These are phyloP conservation scores for Saturnispora mendoncae DNA, from an alignment of 805 yeast genomes.

Conservation along the genomic window DNA sequence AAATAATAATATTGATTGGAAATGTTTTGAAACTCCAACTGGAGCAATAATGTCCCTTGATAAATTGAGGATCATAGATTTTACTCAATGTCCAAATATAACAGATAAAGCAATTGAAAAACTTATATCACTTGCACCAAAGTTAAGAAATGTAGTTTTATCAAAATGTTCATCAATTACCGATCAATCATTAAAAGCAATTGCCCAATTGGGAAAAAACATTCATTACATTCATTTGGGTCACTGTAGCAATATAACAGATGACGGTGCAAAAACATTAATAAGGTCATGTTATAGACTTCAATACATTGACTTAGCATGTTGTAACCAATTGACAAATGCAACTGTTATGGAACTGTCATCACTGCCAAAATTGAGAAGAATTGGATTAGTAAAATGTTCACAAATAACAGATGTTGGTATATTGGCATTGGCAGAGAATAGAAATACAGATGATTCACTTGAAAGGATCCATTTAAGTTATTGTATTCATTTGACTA, in stretches of 20 bases:
- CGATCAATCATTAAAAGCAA: conserved; percentile 64
- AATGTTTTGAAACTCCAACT: conserved; percentile 38
- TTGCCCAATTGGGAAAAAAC: conserved; percentile 67
- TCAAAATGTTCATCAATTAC: conserved; percentile 86
- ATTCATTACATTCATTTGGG: conserved; percentile 89
- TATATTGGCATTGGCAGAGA: conserved; percentile 50
- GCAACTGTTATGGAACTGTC: conserved; percentile 70
- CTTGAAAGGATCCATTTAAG: conserved; percentile 89
- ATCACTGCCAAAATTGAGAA: conserved; percentile 65
- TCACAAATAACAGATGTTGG: conserved; percentile 82
- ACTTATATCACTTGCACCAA: conserved; percentile 70
- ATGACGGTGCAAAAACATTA: conserved; percentile 69
- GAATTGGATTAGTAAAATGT: conserved; percentile 93
- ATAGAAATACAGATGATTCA: conserved; percentile 59
- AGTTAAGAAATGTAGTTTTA: conserved; percentile 75
- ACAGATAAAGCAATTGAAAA: conserved; percentile 72
- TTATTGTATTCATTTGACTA: conserved; percentile 73
- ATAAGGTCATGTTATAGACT: conserved; percentile 74
- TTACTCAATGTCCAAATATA: conserved; percentile 73
- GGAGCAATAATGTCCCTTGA: conserved; percentile 37
- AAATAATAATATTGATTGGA: conserved; percentile 61
- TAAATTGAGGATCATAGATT: conserved; percentile 70
- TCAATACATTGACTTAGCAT: conserved; percentile 90
- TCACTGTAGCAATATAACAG: conserved; percentile 86
- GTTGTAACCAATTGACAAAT: conserved; percentile 85